Conservation (phyloP, 805 yeast genomes). For the Metschnikowia amazonensis region DNA sequence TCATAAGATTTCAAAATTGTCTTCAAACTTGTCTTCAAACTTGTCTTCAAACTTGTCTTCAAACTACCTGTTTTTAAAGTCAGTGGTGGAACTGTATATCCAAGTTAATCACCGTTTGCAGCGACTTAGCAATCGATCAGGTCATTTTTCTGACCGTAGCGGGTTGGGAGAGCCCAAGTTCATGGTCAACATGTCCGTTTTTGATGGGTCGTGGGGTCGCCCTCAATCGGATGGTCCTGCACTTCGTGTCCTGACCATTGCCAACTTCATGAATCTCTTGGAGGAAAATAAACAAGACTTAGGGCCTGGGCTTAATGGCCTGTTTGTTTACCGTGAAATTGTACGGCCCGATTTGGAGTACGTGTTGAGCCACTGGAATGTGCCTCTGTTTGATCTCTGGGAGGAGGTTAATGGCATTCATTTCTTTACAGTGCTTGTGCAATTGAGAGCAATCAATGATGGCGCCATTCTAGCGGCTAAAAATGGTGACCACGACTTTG, state of each 20-base stretch:
- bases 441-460: conserved; percentile 60
- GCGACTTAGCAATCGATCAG: conserved; percentile 64
- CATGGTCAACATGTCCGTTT: conserved; percentile 59
- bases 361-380: conserved; percentile 57
- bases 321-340: conserved; percentile 48
- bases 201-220: conserved; percentile 77
- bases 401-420: conserved; percentile 78
- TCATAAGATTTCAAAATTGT: too few relatives aligned
- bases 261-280: conserved; percentile 50
- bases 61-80: too few relatives aligned
- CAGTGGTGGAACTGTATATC: conserved; percentile 57
- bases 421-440: conserved; percentile 74
- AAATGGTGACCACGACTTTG: conserved; percentile 9
- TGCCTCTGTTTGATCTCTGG: conserved; percentile 83
- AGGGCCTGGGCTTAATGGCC: conserved; percentile 24
- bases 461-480: conserved; percentile 44
- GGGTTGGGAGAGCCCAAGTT: conserved; percentile 93
- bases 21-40: too few relatives aligned
- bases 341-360: conserved; percentile 70
- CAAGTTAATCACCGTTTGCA: conserved; percentile 58
- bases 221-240: conserved; percentile 97
- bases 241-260: conserved; percentile 62
- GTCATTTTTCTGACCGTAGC: conserved; percentile 46
- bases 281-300: conserved; percentile 22
- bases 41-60: too few relatives aligned